A percentile compares a stretch with the other conserved stretches of the same genome.
Conservation (phyloP, 2,329 filamentous ascomycete genomes). For the Ascochyta rabiei region DNA sequence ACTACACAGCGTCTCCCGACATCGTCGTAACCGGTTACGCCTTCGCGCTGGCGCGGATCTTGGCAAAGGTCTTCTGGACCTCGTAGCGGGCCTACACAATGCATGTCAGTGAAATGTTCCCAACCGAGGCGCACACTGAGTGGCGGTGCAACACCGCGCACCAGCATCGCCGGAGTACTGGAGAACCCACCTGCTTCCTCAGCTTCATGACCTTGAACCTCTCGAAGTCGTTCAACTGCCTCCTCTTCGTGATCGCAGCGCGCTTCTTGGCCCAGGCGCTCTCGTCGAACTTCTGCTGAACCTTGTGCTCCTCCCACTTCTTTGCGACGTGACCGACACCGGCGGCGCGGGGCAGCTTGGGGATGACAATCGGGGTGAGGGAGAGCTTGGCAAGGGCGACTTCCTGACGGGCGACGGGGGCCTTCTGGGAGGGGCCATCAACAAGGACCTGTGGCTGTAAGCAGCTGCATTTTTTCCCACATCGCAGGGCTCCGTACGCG, state of each 20-base stretch:
- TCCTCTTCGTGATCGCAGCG: slow-evolving; percentile 82
- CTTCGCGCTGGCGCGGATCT: slow-evolving; percentile 63
- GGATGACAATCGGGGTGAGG: slow-evolving; percentile 87
- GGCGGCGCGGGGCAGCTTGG: slow-evolving; percentile 82
- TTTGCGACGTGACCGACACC: slow-evolving; percentile 84
- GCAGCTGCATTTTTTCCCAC: slow-evolving; percentile 27
- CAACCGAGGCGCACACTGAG: neutral
- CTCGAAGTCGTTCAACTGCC: slow-evolving; percentile 96
- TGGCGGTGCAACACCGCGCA: neutral
- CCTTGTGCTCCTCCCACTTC: slow-evolving; percentile 87
- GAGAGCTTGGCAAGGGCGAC: slow-evolving; percentile 81
- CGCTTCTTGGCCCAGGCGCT: slow-evolving; percentile 95
- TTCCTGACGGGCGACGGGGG: slow-evolving; percentile 85
- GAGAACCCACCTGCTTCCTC: slow-evolving; percentile 87
- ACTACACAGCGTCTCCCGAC: slow-evolving; percentile 37
- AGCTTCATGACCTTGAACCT: slow-evolving; percentile 99
- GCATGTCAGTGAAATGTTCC: slow-evolving; percentile 25
- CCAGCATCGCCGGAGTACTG: neutral
- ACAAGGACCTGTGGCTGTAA: slow-evolving; percentile 77
- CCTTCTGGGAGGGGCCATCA: slow-evolving; percentile 86
- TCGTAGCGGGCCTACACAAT: slow-evolving; percentile 77
- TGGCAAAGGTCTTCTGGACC: slow-evolving; percentile 94
- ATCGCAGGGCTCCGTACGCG: slow-evolving; percentile 74
- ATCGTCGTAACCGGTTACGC: slow-evolving; percentile 44
- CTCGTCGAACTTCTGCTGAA: slow-evolving; percentile 92